Evolutionary conservation across 768 basidiomycete species (phyloP).

Genomic region (Pisolithus albus): DNA sequence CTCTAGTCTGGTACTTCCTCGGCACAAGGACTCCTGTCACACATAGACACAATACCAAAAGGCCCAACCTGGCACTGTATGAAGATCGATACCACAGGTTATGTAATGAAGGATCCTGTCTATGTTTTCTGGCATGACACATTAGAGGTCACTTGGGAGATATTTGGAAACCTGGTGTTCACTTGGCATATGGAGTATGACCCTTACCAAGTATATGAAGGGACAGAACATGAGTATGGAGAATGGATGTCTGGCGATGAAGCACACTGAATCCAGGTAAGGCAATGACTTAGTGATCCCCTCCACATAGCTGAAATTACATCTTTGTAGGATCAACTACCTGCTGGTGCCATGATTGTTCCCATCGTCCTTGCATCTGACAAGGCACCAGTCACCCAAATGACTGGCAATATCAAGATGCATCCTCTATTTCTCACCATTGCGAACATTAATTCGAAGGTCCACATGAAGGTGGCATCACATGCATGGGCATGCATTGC

Average conservation of each 20-base stretch:
- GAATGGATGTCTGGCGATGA: neutral
- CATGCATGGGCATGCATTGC: constrained; percentile 3
- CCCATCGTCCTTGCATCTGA: constrained; percentile 13
- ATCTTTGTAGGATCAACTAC: too few species aligned
- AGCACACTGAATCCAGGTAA: neutral
- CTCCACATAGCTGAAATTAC: too few species aligned
- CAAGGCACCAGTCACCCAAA: constrained; percentile 9
- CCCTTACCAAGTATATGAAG: neutral
- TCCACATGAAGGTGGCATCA: neutral
- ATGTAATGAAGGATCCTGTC: neutral
- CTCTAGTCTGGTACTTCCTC: too few species aligned
- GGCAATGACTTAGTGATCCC: too few species aligned
- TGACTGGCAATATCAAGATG: constrained; percentile 2
- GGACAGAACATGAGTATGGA: neutral
- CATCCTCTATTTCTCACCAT: constrained; percentile 7
- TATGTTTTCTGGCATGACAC: neutral
- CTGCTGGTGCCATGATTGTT: constrained; percentile 9
- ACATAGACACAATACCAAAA: neutral
- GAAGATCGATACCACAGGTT: neutral
- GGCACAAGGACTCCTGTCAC: neutral
- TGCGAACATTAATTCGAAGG: constrained; percentile 5
- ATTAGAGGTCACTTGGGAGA: neutral
- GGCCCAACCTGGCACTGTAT: neutral
- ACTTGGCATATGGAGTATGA: neutral
- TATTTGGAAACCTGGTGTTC: neutral